Percentiles rank a stretch among this genome's conserved stretches.
phyloP scores from a whole-genome alignment of 2,329 filamentous ascomycete genomes.

The Ascochyta rabiei region DNA sequence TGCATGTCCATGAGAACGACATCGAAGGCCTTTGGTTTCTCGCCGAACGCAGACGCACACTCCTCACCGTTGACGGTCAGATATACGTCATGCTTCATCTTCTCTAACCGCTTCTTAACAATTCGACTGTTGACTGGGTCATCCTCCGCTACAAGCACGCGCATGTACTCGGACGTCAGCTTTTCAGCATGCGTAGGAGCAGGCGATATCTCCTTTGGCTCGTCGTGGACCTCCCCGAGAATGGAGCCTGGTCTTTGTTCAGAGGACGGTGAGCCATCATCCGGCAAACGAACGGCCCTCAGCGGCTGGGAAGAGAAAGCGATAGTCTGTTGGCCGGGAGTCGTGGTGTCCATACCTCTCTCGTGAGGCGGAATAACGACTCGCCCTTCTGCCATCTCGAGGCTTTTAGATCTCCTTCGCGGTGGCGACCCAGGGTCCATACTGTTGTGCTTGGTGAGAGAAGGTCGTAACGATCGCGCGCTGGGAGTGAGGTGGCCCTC shows the following conservation, averaged over 20 bases:
- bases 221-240: conserved; percentile 37
- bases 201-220: conserved; percentile 17
- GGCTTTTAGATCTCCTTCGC: conserved; percentile 33
- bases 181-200: conserved; percentile 18
- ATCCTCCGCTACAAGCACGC: conserved; percentile 82
- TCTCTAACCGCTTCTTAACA: conserved; percentile 78
- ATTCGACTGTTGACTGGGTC: conserved; percentile 87
- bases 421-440: conserved; percentile 18
- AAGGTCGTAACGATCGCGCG: conserved; percentile 30
- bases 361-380: conserved; percentile 34
- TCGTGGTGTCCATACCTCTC: conserved; percentile 52
- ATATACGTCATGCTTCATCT: conserved; percentile 71
- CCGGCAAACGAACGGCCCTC: conserved; percentile 55
- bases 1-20: conserved; percentile 93
- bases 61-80: conserved; percentile 85
- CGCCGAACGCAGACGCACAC: conserved; percentile 73
- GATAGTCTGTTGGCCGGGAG: conserved; percentile 49
- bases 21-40: conserved; percentile 69
- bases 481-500: conserved; percentile 27
- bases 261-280: conserved; percentile 41
- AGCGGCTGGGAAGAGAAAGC: conserved; percentile 51
- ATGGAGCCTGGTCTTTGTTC: conserved; percentile 30
- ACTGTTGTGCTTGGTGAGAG: conserved; percentile 38
- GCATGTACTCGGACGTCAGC: conserved; percentile 55
- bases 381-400: conserved; percentile 26